Percentiles rank a stretch among this genome's conserved stretches.
phyloP scores from a whole-genome alignment of 2,329 filamentous ascomycete species.

The Trichoderma simmonsii region DNA sequence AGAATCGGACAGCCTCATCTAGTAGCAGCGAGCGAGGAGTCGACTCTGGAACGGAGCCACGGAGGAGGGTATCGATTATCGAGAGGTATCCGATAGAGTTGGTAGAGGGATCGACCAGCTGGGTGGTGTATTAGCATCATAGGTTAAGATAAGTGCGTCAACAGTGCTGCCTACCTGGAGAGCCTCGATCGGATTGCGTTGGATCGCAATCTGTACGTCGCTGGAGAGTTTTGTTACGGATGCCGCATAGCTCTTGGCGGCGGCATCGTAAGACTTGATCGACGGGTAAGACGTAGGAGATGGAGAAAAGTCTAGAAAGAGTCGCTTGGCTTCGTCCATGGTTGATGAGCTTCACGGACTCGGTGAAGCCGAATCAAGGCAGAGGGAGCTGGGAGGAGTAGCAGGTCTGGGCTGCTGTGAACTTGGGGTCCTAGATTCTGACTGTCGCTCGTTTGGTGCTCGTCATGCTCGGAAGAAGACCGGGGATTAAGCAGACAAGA shows the following conservation, averaged over 20 bases:
- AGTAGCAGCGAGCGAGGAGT: constrained; percentile 35
- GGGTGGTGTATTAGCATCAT: neutral
- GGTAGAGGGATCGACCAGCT: constrained; percentile 46
- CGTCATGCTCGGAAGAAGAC: constrained; percentile 9
- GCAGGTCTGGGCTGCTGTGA: neutral
- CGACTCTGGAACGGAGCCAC: constrained; percentile 27
- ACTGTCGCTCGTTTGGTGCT: neutral
- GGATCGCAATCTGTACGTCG: constrained; percentile 32
- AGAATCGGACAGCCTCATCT: constrained; percentile 43
- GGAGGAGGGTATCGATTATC: constrained; percentile 43
- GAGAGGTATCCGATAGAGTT: constrained; percentile 52
- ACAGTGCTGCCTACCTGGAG: constrained; percentile 37
- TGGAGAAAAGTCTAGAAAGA: constrained; percentile 44
- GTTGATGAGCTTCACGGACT: constrained; percentile 16
- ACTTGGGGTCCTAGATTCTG: neutral
- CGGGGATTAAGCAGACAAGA: too few relatives aligned
- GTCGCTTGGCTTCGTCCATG: constrained; percentile 31
- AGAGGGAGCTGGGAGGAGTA: neutral
- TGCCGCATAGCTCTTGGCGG: constrained; percentile 37
- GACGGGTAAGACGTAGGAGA: constrained; percentile 26
- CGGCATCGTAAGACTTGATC: constrained; percentile 39
- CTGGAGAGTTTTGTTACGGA: constrained; percentile 39
- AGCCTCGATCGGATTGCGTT: constrained; percentile 35
- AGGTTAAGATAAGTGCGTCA: neutral
- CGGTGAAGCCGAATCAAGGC: neutral